These are phyloP conservation scores for Termitomyces sp. DNA, from an alignment of 768 basidiomycete species.

Conservation along the genomic window DNA sequence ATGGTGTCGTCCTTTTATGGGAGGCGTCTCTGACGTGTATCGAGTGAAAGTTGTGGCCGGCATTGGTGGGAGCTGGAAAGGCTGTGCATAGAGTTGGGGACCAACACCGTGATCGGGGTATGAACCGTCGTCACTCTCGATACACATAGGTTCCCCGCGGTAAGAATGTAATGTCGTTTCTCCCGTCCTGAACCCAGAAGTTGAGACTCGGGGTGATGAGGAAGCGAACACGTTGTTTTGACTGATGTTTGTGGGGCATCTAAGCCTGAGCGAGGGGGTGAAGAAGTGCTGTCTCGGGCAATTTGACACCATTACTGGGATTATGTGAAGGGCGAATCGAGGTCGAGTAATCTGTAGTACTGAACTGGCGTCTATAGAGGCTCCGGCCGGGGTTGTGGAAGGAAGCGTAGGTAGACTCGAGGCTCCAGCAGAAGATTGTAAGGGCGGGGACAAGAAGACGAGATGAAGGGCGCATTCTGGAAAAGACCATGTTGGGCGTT, in stretches of 20 bases:
- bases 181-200: not conserved
- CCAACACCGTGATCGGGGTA: not conserved
- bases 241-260: not conserved
- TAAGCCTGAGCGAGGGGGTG: not conserved
- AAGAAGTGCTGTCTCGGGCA: too few species aligned
- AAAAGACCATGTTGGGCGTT: not conserved
- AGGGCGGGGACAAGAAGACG: slow-evolving; percentile 13
- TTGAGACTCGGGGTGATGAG: not conserved
- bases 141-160: not conserved
- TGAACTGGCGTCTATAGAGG: too few species aligned
- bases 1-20: not conserved
- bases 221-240: not conserved
- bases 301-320: too few species aligned
- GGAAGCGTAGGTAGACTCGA: not conserved
- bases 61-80: not conserved
- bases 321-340: too few species aligned
- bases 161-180: not conserved
- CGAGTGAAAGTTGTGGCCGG: not conserved
- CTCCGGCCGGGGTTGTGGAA: too few species aligned
- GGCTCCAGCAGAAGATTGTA: slow-evolving; percentile 13
- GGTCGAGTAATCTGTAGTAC: too few species aligned
- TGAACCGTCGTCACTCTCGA: not conserved
- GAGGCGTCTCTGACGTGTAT: not conserved
- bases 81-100: not conserved
- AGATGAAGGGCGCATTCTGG: slow-evolving; percentile 11